Conservation (phyloP, 148 eudicot species). For the Chenopodium suecicum region DNA sequence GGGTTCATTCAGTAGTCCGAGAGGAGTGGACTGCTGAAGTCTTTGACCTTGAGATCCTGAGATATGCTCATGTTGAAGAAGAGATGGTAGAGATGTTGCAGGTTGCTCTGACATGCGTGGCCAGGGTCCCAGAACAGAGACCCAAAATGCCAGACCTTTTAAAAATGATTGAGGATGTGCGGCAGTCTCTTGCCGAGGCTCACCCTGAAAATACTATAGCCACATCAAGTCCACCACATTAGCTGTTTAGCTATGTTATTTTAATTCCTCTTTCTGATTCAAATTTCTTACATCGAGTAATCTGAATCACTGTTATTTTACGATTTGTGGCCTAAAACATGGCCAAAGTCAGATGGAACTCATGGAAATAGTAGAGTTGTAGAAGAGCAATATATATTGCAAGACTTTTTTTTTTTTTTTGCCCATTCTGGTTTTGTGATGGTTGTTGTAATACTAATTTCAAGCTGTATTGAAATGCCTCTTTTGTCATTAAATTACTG, state of each 20-base stretch:
- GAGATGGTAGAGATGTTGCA: constrained; percentile 87
- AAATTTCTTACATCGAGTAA: background rate
- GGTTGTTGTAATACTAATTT: constrained; percentile 28
- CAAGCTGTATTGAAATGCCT: constrained; percentile 28
- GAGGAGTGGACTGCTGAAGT: constrained; percentile 88
- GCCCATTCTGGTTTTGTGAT: constrained; percentile 11
- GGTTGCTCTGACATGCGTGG: constrained; percentile 71
- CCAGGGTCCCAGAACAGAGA: constrained; percentile 62
- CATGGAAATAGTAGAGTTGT: background rate
- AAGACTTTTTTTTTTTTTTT: background rate
- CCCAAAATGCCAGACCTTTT: constrained; percentile 68
- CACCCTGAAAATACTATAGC: constrained; percentile 33
- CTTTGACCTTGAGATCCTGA: constrained; percentile 75
- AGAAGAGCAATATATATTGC: background rate
- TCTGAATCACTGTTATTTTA: background rate
- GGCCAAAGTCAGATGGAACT: background rate
- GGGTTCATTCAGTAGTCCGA: constrained; percentile 81
- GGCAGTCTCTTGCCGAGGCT: constrained; percentile 33
- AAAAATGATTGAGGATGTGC: constrained; percentile 62
- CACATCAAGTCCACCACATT: constrained; percentile 17
- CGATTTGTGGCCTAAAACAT: background rate
- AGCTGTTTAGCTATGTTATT: background rate
- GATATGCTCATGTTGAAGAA: constrained; percentile 70
- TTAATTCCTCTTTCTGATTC: background rate
- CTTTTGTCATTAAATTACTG: constrained; percentile 1